Base-by-base conservation (phyloP, 2,329 filamentous ascomycete genomes). In the Cladosporium sp. region DNA sequence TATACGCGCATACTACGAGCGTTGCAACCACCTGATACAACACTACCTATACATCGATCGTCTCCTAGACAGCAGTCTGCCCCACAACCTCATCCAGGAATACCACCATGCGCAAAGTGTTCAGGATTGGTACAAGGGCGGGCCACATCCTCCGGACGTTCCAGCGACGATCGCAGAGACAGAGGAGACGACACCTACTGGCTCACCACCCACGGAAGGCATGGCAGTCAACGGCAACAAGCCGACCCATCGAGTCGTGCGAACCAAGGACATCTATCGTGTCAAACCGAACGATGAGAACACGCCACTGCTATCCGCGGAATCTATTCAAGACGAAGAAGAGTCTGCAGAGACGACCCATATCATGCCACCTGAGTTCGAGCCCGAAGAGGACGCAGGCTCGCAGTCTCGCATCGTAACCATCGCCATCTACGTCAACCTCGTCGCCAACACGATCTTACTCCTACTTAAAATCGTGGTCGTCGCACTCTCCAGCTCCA, bases 21-120 rank as follows among this genome's bases (percentile, higher is more conserved):
- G 88, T 41, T 92, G 85, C 66, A 97, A 97, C 71, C 84, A 85
- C 60, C 77, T 96, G 41, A 83, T 97, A 54, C 87, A 93, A 68
- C 87, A 95, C 67, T 97, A 96, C 68, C 77, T 95, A 58, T 96
- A 95, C 68, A 95, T 96, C 62, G 92, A 96, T 71, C 82, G 86
- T 49, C 76, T 97, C 53, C 79, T 97, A 56, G 90, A 95, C 71
- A 95, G 89, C 8, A 91, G 89, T 31, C 81, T 95, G n/a, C 91
- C 91, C 2, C 91, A 95, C 65, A 85, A 92, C 62, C 76, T 97
- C 42, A 83, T 97, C 54, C 91, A 95, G 65, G 91, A 96, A 70
- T 96, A 95, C 69, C 84, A 84, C 58, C 75, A 85, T 58, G 74
- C 83, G 46, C 75, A 48, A 45, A 40, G 38, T 11, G 38, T 49